A percentile compares a stretch with the other conserved stretches of the same genome.
phyloP scores from a whole-genome alignment of 805 yeast species.

The Kluyveromyces wickerhamii region DNA sequence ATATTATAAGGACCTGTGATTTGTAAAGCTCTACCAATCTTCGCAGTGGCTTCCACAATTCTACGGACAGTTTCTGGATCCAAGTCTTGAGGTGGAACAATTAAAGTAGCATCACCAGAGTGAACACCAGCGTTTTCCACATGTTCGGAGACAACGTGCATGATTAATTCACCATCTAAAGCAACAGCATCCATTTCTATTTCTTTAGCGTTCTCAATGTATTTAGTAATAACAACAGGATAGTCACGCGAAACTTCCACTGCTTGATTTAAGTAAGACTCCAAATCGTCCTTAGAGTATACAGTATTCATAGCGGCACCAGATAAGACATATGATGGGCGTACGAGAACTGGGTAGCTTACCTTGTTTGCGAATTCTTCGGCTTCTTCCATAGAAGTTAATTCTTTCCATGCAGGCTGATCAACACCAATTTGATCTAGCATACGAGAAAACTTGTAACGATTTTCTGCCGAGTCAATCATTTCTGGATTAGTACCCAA shows the following conservation, averaged over 20 bases:
- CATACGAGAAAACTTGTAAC: conserved; percentile 97
- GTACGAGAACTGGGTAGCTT: conserved; percentile 88
- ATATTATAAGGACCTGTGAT: conserved; percentile 97
- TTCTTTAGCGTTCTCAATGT: conserved; percentile 94
- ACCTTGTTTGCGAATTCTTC: conserved; percentile 86
- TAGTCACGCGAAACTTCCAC: conserved; percentile 96
- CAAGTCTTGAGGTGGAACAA: conserved; percentile 94
- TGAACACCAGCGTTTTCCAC: conserved; percentile 99
- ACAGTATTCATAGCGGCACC: conserved; percentile 99
- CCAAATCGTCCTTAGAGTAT: conserved; percentile 81
- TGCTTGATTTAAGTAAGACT: conserved; percentile 82
- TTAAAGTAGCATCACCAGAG: conserved; percentile 97
- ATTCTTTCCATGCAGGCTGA: conserved; percentile 99
- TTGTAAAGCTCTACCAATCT: conserved; percentile 89
- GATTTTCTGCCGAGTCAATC: conserved; percentile 97
- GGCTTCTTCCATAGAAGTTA: conserved; percentile 88
- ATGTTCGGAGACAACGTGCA: conserved; percentile 98
- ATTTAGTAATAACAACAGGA: conserved; percentile 96
- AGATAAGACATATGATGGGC: conserved; percentile 94
- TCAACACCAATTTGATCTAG: conserved; percentile 93
- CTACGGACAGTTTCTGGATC: conserved; percentile 85
- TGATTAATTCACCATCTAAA: conserved; percentile 82
- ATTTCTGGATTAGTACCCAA: conserved; percentile 96
- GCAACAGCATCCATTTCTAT: conserved; percentile 99
- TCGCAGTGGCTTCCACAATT: conserved; percentile 92